Conservation (phyloP, 1,284 basidiomycete species). For the Ganoderma lingzhi region DNA sequence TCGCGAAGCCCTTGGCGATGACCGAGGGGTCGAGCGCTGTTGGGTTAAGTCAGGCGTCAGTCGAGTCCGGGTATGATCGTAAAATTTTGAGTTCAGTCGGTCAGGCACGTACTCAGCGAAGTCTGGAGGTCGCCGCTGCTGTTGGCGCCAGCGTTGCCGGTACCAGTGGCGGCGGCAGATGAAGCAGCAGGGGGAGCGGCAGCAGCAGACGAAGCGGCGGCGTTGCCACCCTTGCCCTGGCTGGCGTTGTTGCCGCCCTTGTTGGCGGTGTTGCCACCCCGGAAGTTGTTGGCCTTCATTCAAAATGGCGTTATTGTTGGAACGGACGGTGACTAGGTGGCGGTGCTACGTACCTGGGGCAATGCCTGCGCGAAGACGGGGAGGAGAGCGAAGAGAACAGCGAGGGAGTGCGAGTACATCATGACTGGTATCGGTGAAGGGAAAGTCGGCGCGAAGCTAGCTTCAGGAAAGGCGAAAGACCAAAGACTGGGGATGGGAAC, state of each 20-base stretch:
- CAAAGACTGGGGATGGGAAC: slow-evolving; percentile 46
- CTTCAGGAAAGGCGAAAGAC: slow-evolving; percentile 49
- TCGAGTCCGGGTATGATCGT: slow-evolving; percentile 37
- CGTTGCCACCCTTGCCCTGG: slow-evolving; percentile 24
- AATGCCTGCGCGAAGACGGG: slow-evolving; percentile 53
- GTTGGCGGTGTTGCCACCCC: slow-evolving; percentile 25
- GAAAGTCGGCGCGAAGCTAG: slow-evolving; percentile 40
- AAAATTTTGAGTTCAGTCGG: slow-evolving; percentile 29
- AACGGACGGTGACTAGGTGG: not conserved
- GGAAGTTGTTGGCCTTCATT: slow-evolving; percentile 19
- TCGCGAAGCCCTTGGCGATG: slow-evolving; percentile 59
- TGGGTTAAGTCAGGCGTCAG: slow-evolving; percentile 1
- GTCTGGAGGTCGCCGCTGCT: slow-evolving; percentile 32
- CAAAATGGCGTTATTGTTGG: not conserved
- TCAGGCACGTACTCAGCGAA: slow-evolving; percentile 39
- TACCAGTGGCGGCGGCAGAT: slow-evolving; percentile 25
- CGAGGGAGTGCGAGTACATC: slow-evolving; percentile 57
- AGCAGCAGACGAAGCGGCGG: slow-evolving; percentile 14
- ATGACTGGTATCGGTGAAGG: slow-evolving; percentile 46
- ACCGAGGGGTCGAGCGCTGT: slow-evolving; percentile 62
- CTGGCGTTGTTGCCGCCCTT: slow-evolving; percentile 27
- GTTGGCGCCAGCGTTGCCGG: slow-evolving; percentile 22
- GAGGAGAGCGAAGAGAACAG: slow-evolving; percentile 51
- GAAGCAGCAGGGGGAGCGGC: slow-evolving; percentile 27
- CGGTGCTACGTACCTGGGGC: slow-evolving; percentile 40